Conservation (phyloP, 2,329 filamentous ascomycete species). For the Cercospora berteroae region DNA sequence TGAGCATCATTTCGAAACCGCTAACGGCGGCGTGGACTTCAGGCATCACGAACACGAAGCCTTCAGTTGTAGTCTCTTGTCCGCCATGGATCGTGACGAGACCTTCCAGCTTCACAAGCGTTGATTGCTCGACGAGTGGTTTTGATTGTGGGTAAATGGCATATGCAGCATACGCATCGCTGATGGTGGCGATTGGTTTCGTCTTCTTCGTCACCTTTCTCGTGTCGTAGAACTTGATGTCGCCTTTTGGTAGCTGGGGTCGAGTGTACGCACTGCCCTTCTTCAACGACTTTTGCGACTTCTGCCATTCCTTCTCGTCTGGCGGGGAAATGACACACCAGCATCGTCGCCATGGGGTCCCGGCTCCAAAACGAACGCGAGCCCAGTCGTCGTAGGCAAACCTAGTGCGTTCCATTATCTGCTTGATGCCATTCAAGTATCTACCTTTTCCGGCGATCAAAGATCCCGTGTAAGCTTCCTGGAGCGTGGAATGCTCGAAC, state of each 20-base stretch:
- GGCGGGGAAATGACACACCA: conserved; percentile 95
- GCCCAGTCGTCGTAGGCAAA: conserved; percentile 89
- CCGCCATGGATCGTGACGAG: conserved; percentile 79
- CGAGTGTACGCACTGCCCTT: conserved; percentile 85
- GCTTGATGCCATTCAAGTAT: conserved; percentile 79
- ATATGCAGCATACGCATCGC: conserved; percentile 86
- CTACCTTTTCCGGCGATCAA: conserved; percentile 94
- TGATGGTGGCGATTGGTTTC: conserved; percentile 85
- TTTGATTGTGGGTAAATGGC: conserved; percentile 95
- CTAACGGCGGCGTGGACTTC: conserved; percentile 87
- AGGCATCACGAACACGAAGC: conserved; percentile 97
- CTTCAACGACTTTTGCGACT: conserved; percentile 75
- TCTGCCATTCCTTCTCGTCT: conserved; percentile 87
- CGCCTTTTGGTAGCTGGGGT: conserved; percentile 70
- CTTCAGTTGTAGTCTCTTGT: conserved; percentile 74
- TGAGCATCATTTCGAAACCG: conserved; percentile 92
- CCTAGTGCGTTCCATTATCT: conserved; percentile 78
- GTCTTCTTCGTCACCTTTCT: conserved; percentile 90
- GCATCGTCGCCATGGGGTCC: conserved; percentile 91
- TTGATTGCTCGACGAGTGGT: conserved; percentile 89
- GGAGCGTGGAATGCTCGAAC: conserved; percentile 87
- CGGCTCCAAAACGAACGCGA: conserved; percentile 89
- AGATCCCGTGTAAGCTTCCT: conserved; percentile 95
- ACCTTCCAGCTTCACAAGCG: conserved; percentile 89
- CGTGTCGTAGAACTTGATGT: conserved; percentile 92